Conservation (phyloP, 2,329 filamentous ascomycete genomes). For the Sphaerostilbella broomeana region DNA sequence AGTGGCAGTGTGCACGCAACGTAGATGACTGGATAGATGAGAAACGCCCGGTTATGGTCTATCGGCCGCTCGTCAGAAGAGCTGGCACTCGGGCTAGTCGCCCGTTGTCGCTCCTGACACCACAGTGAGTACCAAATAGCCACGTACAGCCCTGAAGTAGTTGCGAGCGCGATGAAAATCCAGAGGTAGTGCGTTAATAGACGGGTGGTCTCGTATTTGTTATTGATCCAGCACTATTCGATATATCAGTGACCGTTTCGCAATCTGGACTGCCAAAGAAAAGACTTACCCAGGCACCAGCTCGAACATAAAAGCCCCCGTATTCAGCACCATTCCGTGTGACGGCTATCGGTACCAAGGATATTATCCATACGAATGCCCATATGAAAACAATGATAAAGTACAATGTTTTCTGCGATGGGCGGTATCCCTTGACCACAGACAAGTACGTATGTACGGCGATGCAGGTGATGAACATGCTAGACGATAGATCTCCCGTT, state of each 20-base stretch:
- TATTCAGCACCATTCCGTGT: constrained; percentile 35
- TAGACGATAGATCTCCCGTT: constrained; percentile 58
- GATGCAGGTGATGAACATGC: constrained; percentile 60
- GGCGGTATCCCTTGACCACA: constrained; percentile 49
- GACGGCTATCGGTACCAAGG: constrained; percentile 42
- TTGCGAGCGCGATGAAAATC: constrained; percentile 44
- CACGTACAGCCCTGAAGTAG: constrained; percentile 34
- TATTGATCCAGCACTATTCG: constrained; percentile 56
- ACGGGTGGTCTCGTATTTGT: constrained; percentile 46
- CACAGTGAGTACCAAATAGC: constrained; percentile 36
- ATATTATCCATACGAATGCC: constrained; percentile 53
- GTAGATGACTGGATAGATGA: constrained; percentile 64
- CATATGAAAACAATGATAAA: constrained; percentile 43
- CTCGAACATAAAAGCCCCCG: constrained; percentile 54
- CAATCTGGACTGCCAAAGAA: not conserved
- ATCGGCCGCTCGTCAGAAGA: constrained; percentile 16
- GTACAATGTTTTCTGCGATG: constrained; percentile 46
- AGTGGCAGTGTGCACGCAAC: constrained; percentile 62
- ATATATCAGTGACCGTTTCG: not conserved
- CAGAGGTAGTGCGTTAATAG: constrained; percentile 59
- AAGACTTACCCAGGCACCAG: constrained; percentile 52
- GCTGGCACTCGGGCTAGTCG: constrained; percentile 11
- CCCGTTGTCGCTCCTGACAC: constrained; percentile 16
- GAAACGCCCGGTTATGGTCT: constrained; percentile 46
- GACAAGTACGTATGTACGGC: constrained; percentile 60